These are phyloP conservation scores for Pharus latifolius DNA, from an alignment of 176 grass and related monocot species.

Conservation along the genomic window DNA sequence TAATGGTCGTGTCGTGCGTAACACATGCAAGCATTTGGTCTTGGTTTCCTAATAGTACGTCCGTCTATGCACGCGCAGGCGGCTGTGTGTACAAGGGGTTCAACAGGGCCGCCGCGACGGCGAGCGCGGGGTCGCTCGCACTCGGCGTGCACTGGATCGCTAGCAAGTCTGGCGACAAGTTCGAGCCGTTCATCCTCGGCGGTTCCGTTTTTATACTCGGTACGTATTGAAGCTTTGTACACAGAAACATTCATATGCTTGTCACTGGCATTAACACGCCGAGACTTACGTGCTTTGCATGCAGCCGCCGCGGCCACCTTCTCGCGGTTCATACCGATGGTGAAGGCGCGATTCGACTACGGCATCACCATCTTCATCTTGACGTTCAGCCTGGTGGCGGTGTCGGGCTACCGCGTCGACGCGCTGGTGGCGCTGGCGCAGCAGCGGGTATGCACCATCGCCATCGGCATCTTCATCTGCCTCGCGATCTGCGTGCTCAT, in stretches of 20 bases:
- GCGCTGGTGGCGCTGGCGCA: conserved; percentile 31
- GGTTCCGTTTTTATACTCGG: conserved; percentile 49
- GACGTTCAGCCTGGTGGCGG: conserved; percentile 60
- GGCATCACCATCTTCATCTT: conserved; percentile 78
- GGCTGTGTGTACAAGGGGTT: conserved; percentile 68
- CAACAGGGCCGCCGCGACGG: conserved; percentile 53
- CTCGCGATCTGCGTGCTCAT: conserved; percentile 43
- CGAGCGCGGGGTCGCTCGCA: conserved; percentile 40
- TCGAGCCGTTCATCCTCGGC: conserved; percentile 41
- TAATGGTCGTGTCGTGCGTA: not conserved
- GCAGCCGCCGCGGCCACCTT: conserved; percentile 61
- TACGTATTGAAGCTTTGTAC: not conserved
- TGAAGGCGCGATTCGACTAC: conserved; percentile 69
- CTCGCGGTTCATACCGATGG: conserved; percentile 57
- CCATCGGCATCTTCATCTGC: conserved; percentile 52
- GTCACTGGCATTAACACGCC: not conserved
- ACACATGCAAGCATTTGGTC: no score
- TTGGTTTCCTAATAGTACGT: not conserved
- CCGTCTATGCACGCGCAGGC: conserved; percentile 27
- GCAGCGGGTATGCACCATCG: conserved; percentile 42
- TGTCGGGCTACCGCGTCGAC: conserved; percentile 67
- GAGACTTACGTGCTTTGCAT: not conserved
- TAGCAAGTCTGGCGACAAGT: conserved; percentile 25
- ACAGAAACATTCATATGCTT: not conserved
- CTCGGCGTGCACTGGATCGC: conserved; percentile 63